Conservation (phyloP, 345 rosid species). For the Hirschfeldia incana region DNA sequence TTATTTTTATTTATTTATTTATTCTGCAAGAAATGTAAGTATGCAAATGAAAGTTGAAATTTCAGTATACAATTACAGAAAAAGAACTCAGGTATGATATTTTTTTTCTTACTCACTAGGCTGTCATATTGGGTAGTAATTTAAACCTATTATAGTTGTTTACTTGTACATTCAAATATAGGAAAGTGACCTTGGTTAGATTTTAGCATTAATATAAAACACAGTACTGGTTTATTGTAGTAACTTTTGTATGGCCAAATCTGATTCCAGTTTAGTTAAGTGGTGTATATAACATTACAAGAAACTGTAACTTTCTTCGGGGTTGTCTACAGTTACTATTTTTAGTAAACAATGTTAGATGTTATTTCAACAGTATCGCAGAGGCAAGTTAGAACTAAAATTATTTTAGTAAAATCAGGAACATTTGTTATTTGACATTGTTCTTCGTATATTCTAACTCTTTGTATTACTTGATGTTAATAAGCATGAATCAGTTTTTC, state of each 20-base stretch:
- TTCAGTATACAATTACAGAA: too few relatives aligned
- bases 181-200: slow-evolving; percentile 15
- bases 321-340: not conserved
- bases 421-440: not conserved
- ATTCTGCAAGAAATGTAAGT: not conserved
- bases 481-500: too few relatives aligned
- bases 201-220: not conserved
- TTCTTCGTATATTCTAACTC: not conserved
- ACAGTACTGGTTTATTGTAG: slow-evolving; percentile 6
- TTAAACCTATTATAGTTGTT: slow-evolving; percentile 22
- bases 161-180: slow-evolving; percentile 10
- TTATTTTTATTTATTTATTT: not conserved
- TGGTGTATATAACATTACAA: not conserved
- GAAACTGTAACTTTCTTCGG: not conserved
- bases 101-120: not conserved
- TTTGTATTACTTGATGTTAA: not conserved
- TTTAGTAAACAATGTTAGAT: not conserved
- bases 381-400: not conserved
- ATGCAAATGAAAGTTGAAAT: not conserved
- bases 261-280: not conserved
- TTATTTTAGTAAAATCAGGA: not conserved
- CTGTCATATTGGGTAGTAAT: slow-evolving; percentile 16
- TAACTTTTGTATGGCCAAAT: slow-evolving; percentile 1
- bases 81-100: not conserved
- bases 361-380: not conserved